A percentile compares a stretch with the other conserved stretches of the same genome.
Evolutionary conservation across 108 stramenopile species (phyloP).

Genomic region (Cyclostephanos tholiformis): DNA sequence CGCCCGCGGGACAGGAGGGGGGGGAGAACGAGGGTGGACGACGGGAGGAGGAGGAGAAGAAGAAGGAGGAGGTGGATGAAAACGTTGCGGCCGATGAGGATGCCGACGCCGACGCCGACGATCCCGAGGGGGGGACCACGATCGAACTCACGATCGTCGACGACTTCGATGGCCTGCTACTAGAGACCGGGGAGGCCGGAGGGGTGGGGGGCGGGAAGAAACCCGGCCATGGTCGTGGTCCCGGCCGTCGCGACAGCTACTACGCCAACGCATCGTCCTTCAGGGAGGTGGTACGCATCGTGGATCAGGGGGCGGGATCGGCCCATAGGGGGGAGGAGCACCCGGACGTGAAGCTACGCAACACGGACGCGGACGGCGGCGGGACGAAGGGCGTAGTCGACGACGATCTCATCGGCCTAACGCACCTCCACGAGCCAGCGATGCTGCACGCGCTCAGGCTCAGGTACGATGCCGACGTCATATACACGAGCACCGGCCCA

Average conservation of each 20-base stretch:
- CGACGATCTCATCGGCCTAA: constrained; percentile 58
- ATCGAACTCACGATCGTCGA: constrained; percentile 44
- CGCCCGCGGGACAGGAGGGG: neutral
- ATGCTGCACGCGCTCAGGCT: constrained; percentile 58
- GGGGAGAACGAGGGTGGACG: neutral
- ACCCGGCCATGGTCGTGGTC: constrained; percentile 23
- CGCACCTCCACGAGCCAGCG: constrained; percentile 58
- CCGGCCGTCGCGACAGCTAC: constrained; percentile 1
- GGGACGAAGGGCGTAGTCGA: constrained; percentile 31
- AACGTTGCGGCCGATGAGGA: constrained; percentile 6
- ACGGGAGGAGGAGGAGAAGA: neutral
- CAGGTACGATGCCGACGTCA: constrained; percentile 52
- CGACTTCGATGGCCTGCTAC: constrained; percentile 32
- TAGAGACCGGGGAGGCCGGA: neutral
- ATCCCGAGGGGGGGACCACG: neutral
- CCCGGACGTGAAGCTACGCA: constrained; percentile 49
- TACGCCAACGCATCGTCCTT: constrained; percentile 27
- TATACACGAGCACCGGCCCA: constrained; percentile 64
- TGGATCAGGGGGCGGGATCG: neutral
- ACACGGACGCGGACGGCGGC: constrained; percentile 2
- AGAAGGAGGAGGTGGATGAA: neutral
- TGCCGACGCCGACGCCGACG: neutral
- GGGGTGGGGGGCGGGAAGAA: constrained; percentile 5
- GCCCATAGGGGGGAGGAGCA: constrained; percentile 28
- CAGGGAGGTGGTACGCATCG: constrained; percentile 6